Base-by-base conservation (phyloP, 495 filamentous ascomycete species). In the Penicillium subrubescens region DNA sequence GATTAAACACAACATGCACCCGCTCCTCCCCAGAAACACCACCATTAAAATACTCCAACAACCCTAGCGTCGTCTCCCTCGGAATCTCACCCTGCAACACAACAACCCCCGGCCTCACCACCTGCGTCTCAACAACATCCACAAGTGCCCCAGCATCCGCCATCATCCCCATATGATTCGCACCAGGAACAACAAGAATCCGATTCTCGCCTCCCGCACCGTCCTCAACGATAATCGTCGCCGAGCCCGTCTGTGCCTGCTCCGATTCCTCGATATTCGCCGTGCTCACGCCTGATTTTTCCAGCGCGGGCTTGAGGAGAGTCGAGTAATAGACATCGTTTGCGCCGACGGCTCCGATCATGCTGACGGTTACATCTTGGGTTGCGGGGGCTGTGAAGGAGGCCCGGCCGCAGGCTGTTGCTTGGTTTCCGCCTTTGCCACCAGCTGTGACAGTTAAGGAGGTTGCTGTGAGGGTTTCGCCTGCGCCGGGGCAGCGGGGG, bases 71-170 rank as follows among this genome's bases (percentile, higher is more conserved):
- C 2, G 90, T 90, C 15, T 76, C 67, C 2, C 92, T 66, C 0
- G 90, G 92, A 17, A 92, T 89, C 74, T 96, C 92, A 0, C 94
- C 79, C 78, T 97, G 93, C 79, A 95, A 77, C 12, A 96, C 82
- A 8, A 93, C 73, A 25, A 93, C 59, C 60, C 84, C 79, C 8
- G 87, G 82, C 6, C 57, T 63, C 12, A 70, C 71, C 3, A 21
- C 7, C 19, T 65, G 63, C 14, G 25, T 4, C 35, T 63, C 35
- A 2, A 67, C 29, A 11, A 52, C 59, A 31, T 27, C 1, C 14
- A 71, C 44, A 48, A 69, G 69, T 19, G 41, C 50, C 5, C 7
- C 25, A 12, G 48, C 59, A 44, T 55, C 69, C n/a, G 15, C 63
- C 68, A 60, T 72, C 63, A 62, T 66, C 2, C 80, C 69, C 12